Conservation (phyloP, 2,329 filamentous ascomycete genomes). For the Paracamarosporium sp. region DNA sequence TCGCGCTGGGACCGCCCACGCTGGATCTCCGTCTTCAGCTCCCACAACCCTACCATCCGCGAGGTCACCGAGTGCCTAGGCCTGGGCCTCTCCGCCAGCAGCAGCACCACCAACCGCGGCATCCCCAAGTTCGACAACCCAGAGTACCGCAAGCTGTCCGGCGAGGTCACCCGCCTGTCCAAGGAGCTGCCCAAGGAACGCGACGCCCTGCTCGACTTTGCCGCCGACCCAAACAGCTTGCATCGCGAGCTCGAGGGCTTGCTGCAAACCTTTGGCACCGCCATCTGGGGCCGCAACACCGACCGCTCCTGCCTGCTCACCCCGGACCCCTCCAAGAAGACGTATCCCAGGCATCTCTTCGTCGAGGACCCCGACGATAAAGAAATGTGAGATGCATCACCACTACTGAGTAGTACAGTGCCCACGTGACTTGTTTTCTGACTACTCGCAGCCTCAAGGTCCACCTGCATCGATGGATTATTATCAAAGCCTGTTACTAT, state of each 20-base stretch:
- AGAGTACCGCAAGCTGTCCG: conserved; percentile 44
- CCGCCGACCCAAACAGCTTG: conserved; percentile 38
- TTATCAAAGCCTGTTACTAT: conserved; percentile 49
- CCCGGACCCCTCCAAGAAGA: conserved; percentile 41
- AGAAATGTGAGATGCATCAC: conserved; percentile 33
- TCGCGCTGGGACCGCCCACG: conserved; percentile 42
- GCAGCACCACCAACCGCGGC: conserved; percentile 44
- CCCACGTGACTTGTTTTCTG: conserved; percentile 10
- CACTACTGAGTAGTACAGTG: too few relatives aligned
- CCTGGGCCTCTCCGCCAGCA: conserved; percentile 42
- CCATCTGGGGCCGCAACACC: conserved; percentile 43
- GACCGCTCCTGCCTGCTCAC: conserved; percentile 42
- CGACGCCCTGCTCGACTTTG: conserved; percentile 46
- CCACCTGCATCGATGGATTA: conserved; percentile 47
- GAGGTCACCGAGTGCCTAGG: conserved; percentile 46
- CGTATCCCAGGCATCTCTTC: conserved; percentile 41
- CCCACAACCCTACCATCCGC: conserved; percentile 46
- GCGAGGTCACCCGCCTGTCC: conserved; percentile 43
- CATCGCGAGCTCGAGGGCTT: conserved; percentile 41
- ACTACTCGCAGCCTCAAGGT: conserved; percentile 37
- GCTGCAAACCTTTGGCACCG: conserved; percentile 38
- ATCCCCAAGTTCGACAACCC: conserved; percentile 49
- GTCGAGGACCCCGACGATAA: conserved; percentile 42
- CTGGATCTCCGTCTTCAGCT: conserved; percentile 46
- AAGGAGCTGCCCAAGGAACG: conserved; percentile 46